Conservation (phyloP, 441 rosid species). For the Manihot esculenta region DNA sequence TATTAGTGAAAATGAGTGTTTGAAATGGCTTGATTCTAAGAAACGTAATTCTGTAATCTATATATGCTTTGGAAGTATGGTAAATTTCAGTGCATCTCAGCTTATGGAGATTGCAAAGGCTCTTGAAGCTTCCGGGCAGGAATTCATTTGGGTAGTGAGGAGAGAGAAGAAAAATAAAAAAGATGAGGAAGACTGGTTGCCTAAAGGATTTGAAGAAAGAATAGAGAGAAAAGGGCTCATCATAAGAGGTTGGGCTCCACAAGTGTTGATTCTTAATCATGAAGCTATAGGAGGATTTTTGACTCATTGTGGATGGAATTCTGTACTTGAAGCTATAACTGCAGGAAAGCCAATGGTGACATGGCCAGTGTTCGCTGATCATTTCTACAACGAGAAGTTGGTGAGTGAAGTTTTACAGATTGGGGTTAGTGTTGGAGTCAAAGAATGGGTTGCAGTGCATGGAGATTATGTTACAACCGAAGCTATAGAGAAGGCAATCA, state of each 20-base stretch:
- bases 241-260: conserved; percentile 18
- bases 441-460: neutral
- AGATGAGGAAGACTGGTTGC: conserved; percentile 1
- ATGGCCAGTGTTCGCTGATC: conserved; percentile 29
- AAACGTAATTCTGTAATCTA: conserved; percentile 47
- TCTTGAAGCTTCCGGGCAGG: neutral
- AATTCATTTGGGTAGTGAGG: neutral
- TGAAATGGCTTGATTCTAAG: conserved; percentile 59
- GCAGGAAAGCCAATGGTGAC: conserved; percentile 26
- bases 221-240: conserved; percentile 1
- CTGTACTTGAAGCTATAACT: conserved; percentile 24
- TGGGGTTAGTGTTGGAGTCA: conserved; percentile 26
- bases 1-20: conserved; percentile 42
- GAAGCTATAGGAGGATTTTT: conserved; percentile 25
- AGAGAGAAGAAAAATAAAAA: neutral
- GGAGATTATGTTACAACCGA: conserved; percentile 13
- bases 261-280: conserved; percentile 3
- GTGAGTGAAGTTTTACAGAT: conserved; percentile 16
- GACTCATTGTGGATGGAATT: conserved; percentile 46
- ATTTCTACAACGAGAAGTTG: conserved; percentile 32
- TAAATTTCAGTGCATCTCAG: conserved; percentile 34
- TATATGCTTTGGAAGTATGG: conserved; percentile 49
- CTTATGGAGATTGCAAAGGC: conserved; percentile 15
- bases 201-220: conserved; percentile 3
- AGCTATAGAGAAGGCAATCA: conserved; percentile 8